Percentiles rank a stretch among this genome's conserved stretches.
These are phyloP conservation scores for Sicyos edulis DNA, from an alignment of 306 rosid species.

Conservation along the genomic window DNA sequence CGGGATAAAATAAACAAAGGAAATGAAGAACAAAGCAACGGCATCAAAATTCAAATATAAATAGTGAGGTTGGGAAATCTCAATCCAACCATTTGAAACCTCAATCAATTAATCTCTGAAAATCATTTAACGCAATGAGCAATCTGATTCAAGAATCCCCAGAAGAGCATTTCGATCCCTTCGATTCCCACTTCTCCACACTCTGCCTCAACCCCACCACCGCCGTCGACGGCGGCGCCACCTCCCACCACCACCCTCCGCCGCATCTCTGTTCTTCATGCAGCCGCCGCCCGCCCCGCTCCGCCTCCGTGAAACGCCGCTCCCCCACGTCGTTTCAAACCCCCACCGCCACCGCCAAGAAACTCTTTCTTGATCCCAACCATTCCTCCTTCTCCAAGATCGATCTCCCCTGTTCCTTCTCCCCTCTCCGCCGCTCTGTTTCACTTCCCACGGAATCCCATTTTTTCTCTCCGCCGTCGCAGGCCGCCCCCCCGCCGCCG, in stretches of 20 bases:
- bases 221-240: slow-evolving; percentile 7
- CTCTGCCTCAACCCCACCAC: slow-evolving; percentile 5
- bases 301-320: slow-evolving; percentile 13
- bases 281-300: neutral
- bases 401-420: neutral
- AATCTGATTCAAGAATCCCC: slow-evolving; percentile 18
- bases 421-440: slow-evolving; percentile 21
- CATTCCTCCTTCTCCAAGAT: neutral
- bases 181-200: neutral
- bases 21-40: too few species aligned
- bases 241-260: neutral
- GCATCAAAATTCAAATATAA: too few species aligned
- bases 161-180: neutral
- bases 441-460: slow-evolving; percentile 6
- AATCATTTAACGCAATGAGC: neutral
- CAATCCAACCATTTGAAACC: neutral
- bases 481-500: neutral
- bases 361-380: slow-evolving; percentile 15
- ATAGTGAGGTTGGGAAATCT: too few species aligned
- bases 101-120: neutral
- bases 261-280: slow-evolving; percentile 17
- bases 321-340: neutral
- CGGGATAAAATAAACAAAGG: too few species aligned
- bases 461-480: neutral
- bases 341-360: neutral